Base-by-base conservation (phyloP, 768 basidiomycete genomes). In the Pleurotus sapidus region DNA sequence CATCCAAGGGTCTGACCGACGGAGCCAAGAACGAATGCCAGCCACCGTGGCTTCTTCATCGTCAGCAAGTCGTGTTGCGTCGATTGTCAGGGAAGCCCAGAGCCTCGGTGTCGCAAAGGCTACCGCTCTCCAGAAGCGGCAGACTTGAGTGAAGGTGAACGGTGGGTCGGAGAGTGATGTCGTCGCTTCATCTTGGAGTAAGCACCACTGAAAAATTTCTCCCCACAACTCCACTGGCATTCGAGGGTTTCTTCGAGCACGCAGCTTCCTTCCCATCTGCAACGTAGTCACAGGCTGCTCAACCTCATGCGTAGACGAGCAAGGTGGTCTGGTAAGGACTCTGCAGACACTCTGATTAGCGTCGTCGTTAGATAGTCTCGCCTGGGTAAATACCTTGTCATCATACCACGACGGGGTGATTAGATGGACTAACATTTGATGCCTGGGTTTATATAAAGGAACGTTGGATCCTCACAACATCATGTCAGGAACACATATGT, bases 211-310 rank as follows among this genome's bases (percentile, higher is more conserved):
- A 14, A 56, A 46, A n/a, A 56, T n/a, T 18, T 56, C 43, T 37
- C 34, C 27, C 55, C 55, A 56, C 23, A 56, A 46, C 45, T 56
- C 55, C 9, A 46, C 43, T 18, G 56, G 48, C 27, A 57, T 30
- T 17, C 56, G 23, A 8, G 17, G 27, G 37, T 39, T 27, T 20
- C 11, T 1, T n/a, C 15, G 15, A 27, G 49, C 15, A 34, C 25
- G 17, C 51, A 20, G 51, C 23, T 40, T 42, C 15, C 38, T n/a
- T 18, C 42, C 23, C 40, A n/a, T 37, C 20, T 8, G 23, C 15
- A 7, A 24, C 24, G 46, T 20, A 20, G 24, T 20, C 17, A 24
- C n/a, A 14, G 14, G 12, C 6, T n/a, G 42, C 20, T 12, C 42
- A 45, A 17, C 42, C n/a, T 45, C 42, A 23, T 45, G 30, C 9